Evolutionary conservation across 2,329 filamentous ascomycete species (phyloP).

Genomic region (Colletotrichum godetiae): DNA sequence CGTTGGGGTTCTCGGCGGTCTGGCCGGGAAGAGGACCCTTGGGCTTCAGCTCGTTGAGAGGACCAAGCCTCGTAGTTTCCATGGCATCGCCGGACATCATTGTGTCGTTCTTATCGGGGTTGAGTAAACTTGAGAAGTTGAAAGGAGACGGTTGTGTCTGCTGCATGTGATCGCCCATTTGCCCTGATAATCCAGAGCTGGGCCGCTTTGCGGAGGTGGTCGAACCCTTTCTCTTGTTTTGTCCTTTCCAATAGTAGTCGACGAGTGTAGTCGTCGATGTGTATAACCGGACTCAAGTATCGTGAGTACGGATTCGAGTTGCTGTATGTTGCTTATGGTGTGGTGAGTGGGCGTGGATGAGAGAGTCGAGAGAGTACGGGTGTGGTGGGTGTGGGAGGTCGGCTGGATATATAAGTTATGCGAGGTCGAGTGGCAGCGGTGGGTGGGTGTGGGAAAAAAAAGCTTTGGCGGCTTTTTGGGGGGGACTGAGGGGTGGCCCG

Average conservation of each 20-base stretch:
- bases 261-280: conserved; percentile 1
- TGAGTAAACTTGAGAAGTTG: conserved; percentile 81
- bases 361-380: background rate
- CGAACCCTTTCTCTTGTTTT: background rate
- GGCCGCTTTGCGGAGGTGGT: background rate
- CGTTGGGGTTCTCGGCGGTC: conserved; percentile 67
- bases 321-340: background rate
- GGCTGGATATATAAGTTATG: conserved; percentile 28
- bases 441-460: conserved; percentile 7
- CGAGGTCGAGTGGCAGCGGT: conserved; percentile 11
- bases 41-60: conserved; percentile 58
- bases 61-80: conserved; percentile 31
- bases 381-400: conserved; percentile 15
- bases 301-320: conserved; percentile 4
- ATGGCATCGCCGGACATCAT: conserved; percentile 31
- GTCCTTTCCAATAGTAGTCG: conserved; percentile 4
- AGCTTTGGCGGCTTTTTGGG: conserved; percentile 32
- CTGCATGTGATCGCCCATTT: conserved; percentile 74
- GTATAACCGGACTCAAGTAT: background rate
- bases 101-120: conserved; percentile 54
- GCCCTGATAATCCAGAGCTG: conserved; percentile 30
- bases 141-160: conserved; percentile 74
- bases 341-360: background rate
- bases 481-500: conserved; percentile 19
- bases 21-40: conserved; percentile 73